A percentile compares a stretch with the other conserved stretches of the same genome.
These are phyloP conservation scores for Phytophthora uliginosa DNA, from an alignment of 352 stramenopile genomes.

Conservation along the genomic window DNA sequence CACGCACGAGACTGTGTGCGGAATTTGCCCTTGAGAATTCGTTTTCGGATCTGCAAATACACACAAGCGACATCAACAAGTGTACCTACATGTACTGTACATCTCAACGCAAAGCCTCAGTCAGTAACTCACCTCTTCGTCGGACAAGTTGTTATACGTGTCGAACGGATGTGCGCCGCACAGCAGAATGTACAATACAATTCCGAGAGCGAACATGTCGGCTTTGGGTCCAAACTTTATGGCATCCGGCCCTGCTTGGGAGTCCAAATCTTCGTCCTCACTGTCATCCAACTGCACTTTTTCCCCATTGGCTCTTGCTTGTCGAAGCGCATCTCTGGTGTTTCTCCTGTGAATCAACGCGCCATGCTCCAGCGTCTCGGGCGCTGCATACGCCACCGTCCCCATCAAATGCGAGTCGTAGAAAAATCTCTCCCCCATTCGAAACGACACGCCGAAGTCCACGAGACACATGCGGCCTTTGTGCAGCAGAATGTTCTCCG, in stretches of 20 bases:
- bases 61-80: constrained; percentile 3
- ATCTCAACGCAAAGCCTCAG: neutral
- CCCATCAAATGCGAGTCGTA: constrained; percentile 79
- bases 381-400: constrained; percentile 80
- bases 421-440: constrained; percentile 79
- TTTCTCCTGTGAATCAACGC: constrained; percentile 47
- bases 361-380: constrained; percentile 73
- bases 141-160: constrained; percentile 87
- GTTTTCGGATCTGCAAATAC: constrained; percentile 68
- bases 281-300: constrained; percentile 28
- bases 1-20: constrained; percentile 77
- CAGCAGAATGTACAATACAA: constrained; percentile 89
- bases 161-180: constrained; percentile 89
- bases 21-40: constrained; percentile 86
- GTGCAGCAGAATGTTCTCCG: constrained; percentile 88
- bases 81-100: neutral
- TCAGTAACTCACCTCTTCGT: constrained; percentile 66
- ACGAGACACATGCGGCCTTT: constrained; percentile 85
- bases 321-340: constrained; percentile 35
- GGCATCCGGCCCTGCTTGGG: constrained; percentile 35
- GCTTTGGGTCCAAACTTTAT: constrained; percentile 77
- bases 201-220: constrained; percentile 87
- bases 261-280: constrained; percentile 42
- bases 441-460: constrained; percentile 89
- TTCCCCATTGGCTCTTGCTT: constrained; percentile 29